Percentiles rank a stretch among this genome's conserved stretches.
Evolutionary conservation across 345 rosid species (phyloP).

Genomic region (Bruguiera sexangula): DNA sequence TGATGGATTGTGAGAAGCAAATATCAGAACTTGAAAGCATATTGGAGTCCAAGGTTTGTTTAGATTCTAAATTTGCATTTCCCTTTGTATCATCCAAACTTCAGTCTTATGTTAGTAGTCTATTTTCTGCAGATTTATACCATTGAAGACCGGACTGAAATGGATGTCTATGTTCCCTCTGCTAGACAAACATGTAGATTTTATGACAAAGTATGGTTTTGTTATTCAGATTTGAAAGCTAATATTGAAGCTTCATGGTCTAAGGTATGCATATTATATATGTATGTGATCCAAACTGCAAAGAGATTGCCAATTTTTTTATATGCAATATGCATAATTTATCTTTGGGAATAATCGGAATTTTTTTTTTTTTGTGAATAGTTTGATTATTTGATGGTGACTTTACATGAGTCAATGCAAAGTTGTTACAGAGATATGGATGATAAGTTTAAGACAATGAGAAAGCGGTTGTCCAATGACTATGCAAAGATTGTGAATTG

Average conservation of each 20-base stretch:
- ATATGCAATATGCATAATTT: constrained; percentile 9
- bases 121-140: constrained; percentile 50
- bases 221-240: constrained; percentile 44
- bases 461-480: constrained; percentile 46
- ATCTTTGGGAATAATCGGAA: constrained; percentile 13
- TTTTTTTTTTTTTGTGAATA: constrained; percentile 33
- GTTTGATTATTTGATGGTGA: constrained; percentile 52
- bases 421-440: constrained; percentile 39
- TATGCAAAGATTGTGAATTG: constrained; percentile 62
- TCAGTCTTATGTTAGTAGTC: not conserved
- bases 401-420: constrained; percentile 40
- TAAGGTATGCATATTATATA: constrained; percentile 46
- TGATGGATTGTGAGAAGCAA: constrained; percentile 50
- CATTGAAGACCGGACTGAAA: constrained; percentile 46
- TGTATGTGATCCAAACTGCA: not conserved
- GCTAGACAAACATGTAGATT: constrained; percentile 53
- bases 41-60: constrained; percentile 67
- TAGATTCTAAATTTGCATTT: not conserved
- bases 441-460: constrained; percentile 40
- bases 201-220: constrained; percentile 45
- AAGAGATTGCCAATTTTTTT: not conserved
- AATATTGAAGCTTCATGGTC: constrained; percentile 50
- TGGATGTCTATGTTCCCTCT: constrained; percentile 48
- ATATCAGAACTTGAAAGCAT: constrained; percentile 69
- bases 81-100: constrained; percentile 4